Conservation (phyloP, 176 grass and related monocot species). For the Stipa capillata region DNA sequence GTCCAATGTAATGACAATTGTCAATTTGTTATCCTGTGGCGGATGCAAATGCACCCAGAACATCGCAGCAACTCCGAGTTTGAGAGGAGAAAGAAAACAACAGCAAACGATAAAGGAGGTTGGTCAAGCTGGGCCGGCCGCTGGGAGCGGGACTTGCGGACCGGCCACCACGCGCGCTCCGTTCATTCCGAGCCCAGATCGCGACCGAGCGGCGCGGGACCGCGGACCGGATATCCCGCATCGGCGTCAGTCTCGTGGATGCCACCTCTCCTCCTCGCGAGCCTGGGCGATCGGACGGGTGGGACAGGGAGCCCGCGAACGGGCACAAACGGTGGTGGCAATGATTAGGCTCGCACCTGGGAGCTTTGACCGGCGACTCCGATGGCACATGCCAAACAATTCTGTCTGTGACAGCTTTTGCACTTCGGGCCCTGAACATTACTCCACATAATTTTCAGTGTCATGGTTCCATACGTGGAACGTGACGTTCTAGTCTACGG, state of each 20-base stretch:
- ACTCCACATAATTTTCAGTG: accelerated
- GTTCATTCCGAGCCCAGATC: not conserved
- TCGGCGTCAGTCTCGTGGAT: not conserved
- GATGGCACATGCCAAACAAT: not conserved
- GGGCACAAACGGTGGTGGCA: conserved; percentile 15
- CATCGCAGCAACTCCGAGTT: not conserved
- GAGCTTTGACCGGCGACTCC: conserved; percentile 39
- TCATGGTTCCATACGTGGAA: not conserved
- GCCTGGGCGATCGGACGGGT: not conserved
- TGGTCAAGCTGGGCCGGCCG: not conserved
- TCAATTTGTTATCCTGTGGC: not conserved
- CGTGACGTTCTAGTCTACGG: too few relatives aligned
- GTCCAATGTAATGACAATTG: too few relatives aligned
- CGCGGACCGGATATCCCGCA: conserved; percentile 25
- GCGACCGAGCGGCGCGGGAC: conserved; percentile 15
- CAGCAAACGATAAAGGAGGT: not conserved
- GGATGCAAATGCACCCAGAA: not conserved
- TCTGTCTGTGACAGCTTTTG: not conserved
- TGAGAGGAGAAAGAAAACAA: not conserved
- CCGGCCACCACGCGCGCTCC: not conserved
- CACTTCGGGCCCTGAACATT: not conserved
- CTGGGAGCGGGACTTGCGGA: not conserved
- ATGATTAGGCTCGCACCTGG: conserved; percentile 51
- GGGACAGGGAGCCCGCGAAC: not conserved
- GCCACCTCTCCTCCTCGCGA: not conserved